A percentile compares a stretch with the other conserved stretches of the same genome.
Conservation (phyloP, 805 yeast genomes). For the Monosporozyma yasuniensis region DNA sequence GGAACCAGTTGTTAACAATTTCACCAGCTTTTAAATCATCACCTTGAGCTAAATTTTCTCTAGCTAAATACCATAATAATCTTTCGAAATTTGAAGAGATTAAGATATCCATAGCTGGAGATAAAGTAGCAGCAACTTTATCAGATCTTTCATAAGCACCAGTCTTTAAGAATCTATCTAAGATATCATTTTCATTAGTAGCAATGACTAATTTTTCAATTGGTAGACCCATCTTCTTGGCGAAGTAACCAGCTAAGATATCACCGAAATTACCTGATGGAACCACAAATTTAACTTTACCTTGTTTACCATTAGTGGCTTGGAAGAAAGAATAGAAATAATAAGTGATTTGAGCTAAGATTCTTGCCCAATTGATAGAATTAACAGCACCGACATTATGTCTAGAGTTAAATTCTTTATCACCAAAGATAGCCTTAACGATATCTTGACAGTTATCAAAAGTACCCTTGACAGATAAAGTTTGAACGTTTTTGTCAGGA, state of each 20-base stretch:
- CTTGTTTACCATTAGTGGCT: conserved; percentile 33
- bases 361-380: conserved; percentile 98
- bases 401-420: conserved; percentile 72
- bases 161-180: conserved; percentile 81
- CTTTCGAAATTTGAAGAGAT: conserved; percentile 95
- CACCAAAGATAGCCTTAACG: conserved; percentile 89
- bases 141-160: conserved; percentile 74
- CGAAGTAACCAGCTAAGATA: conserved; percentile 92
- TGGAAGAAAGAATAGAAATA: conserved; percentile 89
- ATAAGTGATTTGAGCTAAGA: conserved; percentile 94
- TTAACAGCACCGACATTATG: conserved; percentile 97
- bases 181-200: conserved; percentile 90
- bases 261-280: conserved; percentile 99
- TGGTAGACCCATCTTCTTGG: conserved; percentile 92
- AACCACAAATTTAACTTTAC: conserved; percentile 73
- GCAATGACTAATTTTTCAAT: conserved; percentile 81
- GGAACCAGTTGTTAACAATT: conserved; percentile 67
- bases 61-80: conserved; percentile 85
- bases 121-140: conserved; percentile 76
- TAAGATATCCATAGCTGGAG: conserved; percentile 98
- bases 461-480: conserved; percentile 89
- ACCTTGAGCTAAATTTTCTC: conserved; percentile 48
- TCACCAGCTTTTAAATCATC: conserved; percentile 69
- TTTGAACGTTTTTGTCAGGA: conserved; percentile 84
- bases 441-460: conserved; percentile 98